Conservation (phyloP, 768 basidiomycete species). For the Botryobasidium botryosum region DNA sequence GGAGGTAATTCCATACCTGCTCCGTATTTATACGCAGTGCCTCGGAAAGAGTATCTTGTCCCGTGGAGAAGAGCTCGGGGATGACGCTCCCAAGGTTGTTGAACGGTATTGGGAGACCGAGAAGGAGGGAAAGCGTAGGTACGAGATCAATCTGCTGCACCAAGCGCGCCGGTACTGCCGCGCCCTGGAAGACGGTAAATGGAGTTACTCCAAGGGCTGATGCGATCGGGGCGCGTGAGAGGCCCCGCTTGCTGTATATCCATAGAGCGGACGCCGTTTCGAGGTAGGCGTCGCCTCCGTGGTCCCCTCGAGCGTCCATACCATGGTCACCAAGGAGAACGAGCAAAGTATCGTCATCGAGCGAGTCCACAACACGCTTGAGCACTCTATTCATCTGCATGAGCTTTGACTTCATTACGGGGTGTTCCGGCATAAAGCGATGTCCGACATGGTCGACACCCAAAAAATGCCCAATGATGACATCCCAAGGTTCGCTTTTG, state of each 20-base stretch:
- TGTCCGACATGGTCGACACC: constrained; percentile 97
- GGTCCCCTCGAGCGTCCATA: constrained; percentile 89
- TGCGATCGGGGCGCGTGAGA: constrained; percentile 22
- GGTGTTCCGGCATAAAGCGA: constrained; percentile 77
- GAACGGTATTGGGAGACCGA: constrained; percentile 88
- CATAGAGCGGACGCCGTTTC: constrained; percentile 81
- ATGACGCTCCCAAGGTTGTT: constrained; percentile 87
- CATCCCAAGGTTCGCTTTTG: constrained; percentile 49
- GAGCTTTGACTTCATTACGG: constrained; percentile 72
- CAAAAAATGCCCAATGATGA: constrained; percentile 82
- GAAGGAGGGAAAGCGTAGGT: constrained; percentile 70
- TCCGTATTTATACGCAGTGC: constrained; percentile 55
- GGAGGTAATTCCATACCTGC: constrained; percentile 64
- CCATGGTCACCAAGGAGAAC: constrained; percentile 93
- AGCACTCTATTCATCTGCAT: constrained; percentile 77
- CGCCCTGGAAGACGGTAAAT: constrained; percentile 19
- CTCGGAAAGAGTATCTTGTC: constrained; percentile 25
- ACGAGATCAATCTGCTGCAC: constrained; percentile 91
- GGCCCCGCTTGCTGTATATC: constrained; percentile 68
- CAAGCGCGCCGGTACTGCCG: constrained; percentile 29
- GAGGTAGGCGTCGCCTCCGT: constrained; percentile 75
- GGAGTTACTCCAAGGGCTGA: background rate
- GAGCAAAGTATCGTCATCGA: constrained; percentile 75
- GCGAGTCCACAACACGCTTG: constrained; percentile 48
- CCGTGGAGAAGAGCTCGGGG: constrained; percentile 63